Evolutionary conservation across 805 yeast species (phyloP).

Genomic region (Lachancea thermotolerans): DNA sequence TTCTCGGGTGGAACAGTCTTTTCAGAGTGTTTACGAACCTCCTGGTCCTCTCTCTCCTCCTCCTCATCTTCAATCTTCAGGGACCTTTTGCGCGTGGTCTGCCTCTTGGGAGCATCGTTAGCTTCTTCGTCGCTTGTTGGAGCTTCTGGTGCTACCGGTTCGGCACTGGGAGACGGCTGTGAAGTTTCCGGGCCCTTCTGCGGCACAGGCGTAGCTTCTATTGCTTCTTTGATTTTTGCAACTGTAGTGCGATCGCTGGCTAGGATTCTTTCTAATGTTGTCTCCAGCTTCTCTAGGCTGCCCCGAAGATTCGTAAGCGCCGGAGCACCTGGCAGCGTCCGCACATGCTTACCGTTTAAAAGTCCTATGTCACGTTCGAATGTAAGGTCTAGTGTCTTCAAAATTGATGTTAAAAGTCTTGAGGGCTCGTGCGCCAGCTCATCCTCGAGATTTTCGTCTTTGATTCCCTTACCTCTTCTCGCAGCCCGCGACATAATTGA

Average conservation of each 20-base stretch:
- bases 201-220: slow-evolving; percentile 2
- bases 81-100: slow-evolving; percentile 13
- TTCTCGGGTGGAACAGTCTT: slow-evolving; percentile 11
- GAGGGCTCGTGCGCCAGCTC: slow-evolving; percentile 34
- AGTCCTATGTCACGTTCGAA: slow-evolving; percentile 56
- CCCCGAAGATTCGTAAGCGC: slow-evolving; percentile 39
- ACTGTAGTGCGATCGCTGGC: slow-evolving; percentile 19
- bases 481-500: slow-evolving; percentile 19
- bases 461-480: slow-evolving; percentile 25
- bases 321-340: slow-evolving; percentile 36
- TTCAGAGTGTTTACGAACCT: slow-evolving; percentile 14
- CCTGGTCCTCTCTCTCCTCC: slow-evolving; percentile 8
- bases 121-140: slow-evolving; percentile 19
- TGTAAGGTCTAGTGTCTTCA: slow-evolving; percentile 44
- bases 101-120: slow-evolving; percentile 11
- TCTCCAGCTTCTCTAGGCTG: slow-evolving; percentile 28
- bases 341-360: slow-evolving; percentile 50
- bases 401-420: slow-evolving; percentile 41
- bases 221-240: slow-evolving; percentile 12
- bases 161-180: neutral
- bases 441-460: slow-evolving; percentile 25
- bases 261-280: slow-evolving; percentile 19
- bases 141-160: slow-evolving; percentile 2
- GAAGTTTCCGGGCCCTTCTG: neutral
- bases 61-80: slow-evolving; percentile 13